Evolutionary conservation across 768 basidiomycete genomes (phyloP), one percentile per base, ranked within the genome.

Genomic region (Mycena polygramma): DNA sequence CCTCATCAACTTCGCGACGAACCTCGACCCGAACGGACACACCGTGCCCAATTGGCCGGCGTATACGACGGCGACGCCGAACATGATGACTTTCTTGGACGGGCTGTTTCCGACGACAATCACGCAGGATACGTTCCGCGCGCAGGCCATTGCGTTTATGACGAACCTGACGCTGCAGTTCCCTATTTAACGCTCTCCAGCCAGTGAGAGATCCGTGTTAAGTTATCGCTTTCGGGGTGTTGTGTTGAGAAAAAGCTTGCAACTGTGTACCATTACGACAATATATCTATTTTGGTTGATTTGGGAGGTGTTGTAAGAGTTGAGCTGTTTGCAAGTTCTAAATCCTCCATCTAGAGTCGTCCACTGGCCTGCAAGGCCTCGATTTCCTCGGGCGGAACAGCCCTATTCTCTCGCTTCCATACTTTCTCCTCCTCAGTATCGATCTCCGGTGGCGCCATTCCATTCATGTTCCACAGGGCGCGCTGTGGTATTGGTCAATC

Each of bases 61-160:
- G 60, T 88, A 87, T 55, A 80, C 78, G 9, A 70, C 77, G 0
- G 67, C 52, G 0, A 73, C 78, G 17, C 82, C 83, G 15, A 77
- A 79, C 52, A 75, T 86, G 62, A 74, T 85, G 59, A 85, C 82
- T 0, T 83, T 87, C 70, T 70, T 79, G 37, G 85, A 84, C 53
- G 81, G 80, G 2, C 63, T 77, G 8, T 69, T 78, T 36, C 73
- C 80, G 4, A 78, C 81, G 61, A 74, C 59, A 0, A 77, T 87
- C 46, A 83, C 81, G 7, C 75, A 80, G 54, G 86, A 89, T 70
- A 87, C 82, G 13, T 87, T 79, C 76, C 79, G 87, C 52, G 66
- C 73, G 30, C 80, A 80, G 2, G 82, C 77, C 46, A 85, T 87
- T 51, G 65, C 76, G 22, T 82, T 76, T 60, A 48, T 85, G 62